Evolutionary conservation across 2,329 filamentous ascomycete species (phyloP), one percentile per base, ranked within the genome.

Genomic region (Mycosphaerelloides madeirae): DNA sequence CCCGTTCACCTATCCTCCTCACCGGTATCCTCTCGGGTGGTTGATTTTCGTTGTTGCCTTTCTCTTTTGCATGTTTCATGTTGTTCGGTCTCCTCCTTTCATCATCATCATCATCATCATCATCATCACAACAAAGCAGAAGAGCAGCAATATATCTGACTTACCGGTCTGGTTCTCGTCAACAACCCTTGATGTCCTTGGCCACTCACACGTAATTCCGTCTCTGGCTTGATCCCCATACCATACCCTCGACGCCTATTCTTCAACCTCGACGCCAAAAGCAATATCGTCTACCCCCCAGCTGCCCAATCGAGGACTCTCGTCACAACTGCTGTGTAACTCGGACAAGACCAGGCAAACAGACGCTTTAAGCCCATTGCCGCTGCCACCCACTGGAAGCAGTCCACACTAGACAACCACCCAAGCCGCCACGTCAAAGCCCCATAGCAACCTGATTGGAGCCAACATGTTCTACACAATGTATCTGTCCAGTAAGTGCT

Each of bases 401-500:
- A 48, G 39, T 54, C 49, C 45, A 52, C 50, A 50, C 41, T 48
- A 54, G 49, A 46, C 41, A 28, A 37, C 19, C 50, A 38, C 38
- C 42, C 39, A 34, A 48, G 22, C 49, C 38, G 52, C 49, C 52
- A 50, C 52, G 38, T 40, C 49, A 43, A 48, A 46, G 38, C 41
- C 40, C 6, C 40, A 28, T 39, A 12, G 31, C 25, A 29, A 29
- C 37, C 41, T 43, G 41, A 48, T 53, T 55, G 50, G 48, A 53
- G 53, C 53, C 52, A 61, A 38, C 50, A 64, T 64, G 64, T 67
- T 64, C 55, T 65, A 67, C 56, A 61, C 63, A 32, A 75, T 75
- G 72, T 79, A 77, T 76, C 74, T 78, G 73, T 78, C 67, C 63
- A 69, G 69, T 74, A 72, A 69, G 72, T 65, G 53, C 58, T 55